These are phyloP conservation scores for Vigna trinervia DNA, from an alignment of 306 rosid species.

Conservation along the genomic window DNA sequence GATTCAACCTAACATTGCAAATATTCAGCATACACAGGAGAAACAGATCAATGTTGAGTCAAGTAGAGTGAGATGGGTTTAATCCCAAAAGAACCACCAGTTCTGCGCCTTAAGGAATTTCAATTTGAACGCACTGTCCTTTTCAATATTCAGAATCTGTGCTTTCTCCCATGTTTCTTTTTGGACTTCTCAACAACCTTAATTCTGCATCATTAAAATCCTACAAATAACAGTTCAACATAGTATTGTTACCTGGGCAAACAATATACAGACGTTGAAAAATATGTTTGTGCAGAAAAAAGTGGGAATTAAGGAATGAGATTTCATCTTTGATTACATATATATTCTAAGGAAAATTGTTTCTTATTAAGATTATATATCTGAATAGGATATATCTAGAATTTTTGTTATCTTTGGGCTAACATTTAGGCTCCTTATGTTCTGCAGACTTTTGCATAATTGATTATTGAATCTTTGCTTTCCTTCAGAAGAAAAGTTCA, in stretches of 20 bases:
- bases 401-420: background rate
- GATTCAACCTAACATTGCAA: constrained; percentile 39
- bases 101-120: constrained; percentile 38
- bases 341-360: background rate
- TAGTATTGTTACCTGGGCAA: background rate
- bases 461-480: too few species aligned
- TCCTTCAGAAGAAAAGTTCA: too few species aligned
- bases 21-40: constrained; percentile 35
- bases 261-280: constrained; percentile 26
- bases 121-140: constrained; percentile 24
- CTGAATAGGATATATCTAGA: background rate
- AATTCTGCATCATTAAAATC: constrained; percentile 34
- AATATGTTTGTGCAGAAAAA: constrained; percentile 1
- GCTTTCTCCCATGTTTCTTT: background rate
- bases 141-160: constrained; percentile 23
- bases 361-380: background rate
- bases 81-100: constrained; percentile 45
- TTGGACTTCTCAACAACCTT: constrained; percentile 37
- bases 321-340: background rate
- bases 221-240: constrained; percentile 7
- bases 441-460: too few species aligned
- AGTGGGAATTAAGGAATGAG: constrained; percentile 12
- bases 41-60: constrained; percentile 35
- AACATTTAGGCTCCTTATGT: too few species aligned
- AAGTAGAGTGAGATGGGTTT: constrained; percentile 43